Evolutionary conservation across 208 protist genomes (phyloP).

Genomic region (Crithidia thermophila): DNA sequence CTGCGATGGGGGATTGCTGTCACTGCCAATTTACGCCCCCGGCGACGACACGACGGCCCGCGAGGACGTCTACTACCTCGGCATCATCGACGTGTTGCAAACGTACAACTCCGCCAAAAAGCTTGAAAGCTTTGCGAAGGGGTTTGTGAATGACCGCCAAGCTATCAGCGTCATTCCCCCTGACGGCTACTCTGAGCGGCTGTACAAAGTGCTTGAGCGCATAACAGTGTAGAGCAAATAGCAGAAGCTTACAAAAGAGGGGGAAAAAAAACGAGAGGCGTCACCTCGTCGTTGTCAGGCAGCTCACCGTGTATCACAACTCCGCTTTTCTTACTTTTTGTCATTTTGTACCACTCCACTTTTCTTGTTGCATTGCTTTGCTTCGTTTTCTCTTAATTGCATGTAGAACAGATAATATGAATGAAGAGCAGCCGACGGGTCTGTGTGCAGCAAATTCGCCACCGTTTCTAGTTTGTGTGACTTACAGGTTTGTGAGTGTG

Average conservation of each 20-base stretch:
- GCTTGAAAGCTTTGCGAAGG: conserved; percentile 90
- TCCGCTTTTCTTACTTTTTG: too few relatives aligned
- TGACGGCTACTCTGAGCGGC: conserved; percentile 77
- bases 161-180: conserved; percentile 90
- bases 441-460: too few relatives aligned
- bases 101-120: conserved; percentile 88
- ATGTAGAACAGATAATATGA: too few relatives aligned
- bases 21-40: conserved; percentile 69
- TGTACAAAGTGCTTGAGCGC: conserved; percentile 77
- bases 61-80: conserved; percentile 92
- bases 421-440: too few relatives aligned
- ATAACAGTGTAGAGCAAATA: conserved; percentile 56
- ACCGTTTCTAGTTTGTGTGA: too few relatives aligned
- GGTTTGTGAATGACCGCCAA: conserved; percentile 60
- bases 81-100: conserved; percentile 94
- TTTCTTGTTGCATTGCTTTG: too few relatives aligned
- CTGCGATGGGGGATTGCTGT: conserved; percentile 84
- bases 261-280: neutral
- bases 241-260: neutral
- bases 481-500: too few relatives aligned
- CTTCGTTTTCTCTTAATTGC: too few relatives aligned
- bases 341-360: too few relatives aligned
- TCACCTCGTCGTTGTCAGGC: neutral
- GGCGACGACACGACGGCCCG: conserved; percentile 71
- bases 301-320: too few relatives aligned